These are phyloP conservation scores for Urochloa ruziziensis DNA, from an alignment of 176 grass and related monocot species.

Conservation along the genomic window DNA sequence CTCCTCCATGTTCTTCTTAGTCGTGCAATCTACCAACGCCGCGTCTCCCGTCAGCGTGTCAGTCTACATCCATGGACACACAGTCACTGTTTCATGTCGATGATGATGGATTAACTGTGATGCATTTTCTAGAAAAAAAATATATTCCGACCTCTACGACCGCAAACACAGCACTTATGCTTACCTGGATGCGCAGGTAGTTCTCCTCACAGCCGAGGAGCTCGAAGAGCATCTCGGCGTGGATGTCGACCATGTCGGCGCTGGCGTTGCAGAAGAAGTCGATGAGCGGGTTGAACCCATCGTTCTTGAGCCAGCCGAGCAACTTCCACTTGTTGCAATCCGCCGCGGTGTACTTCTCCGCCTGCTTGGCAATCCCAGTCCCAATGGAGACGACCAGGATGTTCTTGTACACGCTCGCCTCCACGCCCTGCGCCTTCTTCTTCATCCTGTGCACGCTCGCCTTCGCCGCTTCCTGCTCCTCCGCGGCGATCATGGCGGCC, in stretches of 20 bases:
- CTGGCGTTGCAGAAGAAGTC: conserved; percentile 58
- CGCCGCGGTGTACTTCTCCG: conserved; percentile 26
- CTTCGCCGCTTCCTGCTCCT: background rate
- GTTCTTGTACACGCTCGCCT: conserved; percentile 9
- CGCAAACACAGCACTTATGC: background rate
- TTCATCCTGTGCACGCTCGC: background rate
- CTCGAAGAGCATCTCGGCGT: background rate
- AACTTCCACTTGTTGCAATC: conserved; percentile 37
- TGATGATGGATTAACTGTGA: too few species aligned
- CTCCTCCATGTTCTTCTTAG: background rate
- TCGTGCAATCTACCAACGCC: background rate
- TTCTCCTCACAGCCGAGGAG: background rate
- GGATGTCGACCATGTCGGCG: background rate
- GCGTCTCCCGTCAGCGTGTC: background rate
- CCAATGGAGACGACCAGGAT: conserved; percentile 64
- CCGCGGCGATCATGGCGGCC: background rate
- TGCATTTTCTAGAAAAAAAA: too few species aligned
- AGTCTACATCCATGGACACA: background rate
- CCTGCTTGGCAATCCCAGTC: conserved; percentile 31
- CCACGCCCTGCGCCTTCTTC: background rate
- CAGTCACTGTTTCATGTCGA: too few species aligned
- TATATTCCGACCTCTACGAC: too few species aligned
- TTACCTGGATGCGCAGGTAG: conserved; percentile 6
- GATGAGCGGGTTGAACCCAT: conserved; percentile 38
- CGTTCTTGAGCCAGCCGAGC: conserved; percentile 33